Evolutionary conservation across 305 asterid species (phyloP).

Genomic region (Fraxinus ornus): DNA sequence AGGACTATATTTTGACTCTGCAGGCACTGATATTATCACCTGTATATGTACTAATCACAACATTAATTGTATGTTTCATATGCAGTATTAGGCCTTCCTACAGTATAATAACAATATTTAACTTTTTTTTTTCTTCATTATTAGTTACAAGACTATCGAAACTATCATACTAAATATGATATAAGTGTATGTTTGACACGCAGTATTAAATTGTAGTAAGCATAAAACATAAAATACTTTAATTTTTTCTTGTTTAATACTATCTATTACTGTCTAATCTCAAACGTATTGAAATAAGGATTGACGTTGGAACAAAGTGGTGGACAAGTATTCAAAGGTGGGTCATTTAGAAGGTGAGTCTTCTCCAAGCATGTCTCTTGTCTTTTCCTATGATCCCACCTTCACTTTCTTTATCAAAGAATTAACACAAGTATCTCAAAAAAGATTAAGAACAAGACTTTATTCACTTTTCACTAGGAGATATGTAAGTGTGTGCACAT

Average conservation of each 20-base stretch:
- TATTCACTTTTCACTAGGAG: not conserved
- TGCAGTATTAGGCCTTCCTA: not conserved
- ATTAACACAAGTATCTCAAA: not conserved
- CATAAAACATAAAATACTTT: too few species aligned
- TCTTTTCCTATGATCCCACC: constrained; percentile 23
- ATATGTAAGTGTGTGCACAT: too few species aligned
- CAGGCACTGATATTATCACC: not conserved
- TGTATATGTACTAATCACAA: not conserved
- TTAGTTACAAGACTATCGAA: not conserved
- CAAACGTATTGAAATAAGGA: not conserved
- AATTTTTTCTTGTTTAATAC: too few species aligned
- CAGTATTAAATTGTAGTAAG: too few species aligned
- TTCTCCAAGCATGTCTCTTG: constrained; percentile 28
- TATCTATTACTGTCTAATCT: not conserved
- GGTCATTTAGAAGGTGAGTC: constrained; percentile 30
- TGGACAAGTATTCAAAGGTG: constrained; percentile 33
- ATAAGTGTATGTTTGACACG: not conserved
- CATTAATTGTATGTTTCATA: not conserved
- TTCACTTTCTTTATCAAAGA: not conserved
- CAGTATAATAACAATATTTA: not conserved
- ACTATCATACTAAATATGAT: not conserved
- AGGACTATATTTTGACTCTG: not conserved
- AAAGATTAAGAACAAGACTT: not conserved
- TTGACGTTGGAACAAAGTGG: not conserved
- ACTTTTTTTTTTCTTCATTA: not conserved